Evolutionary conservation across 441 rosid genomes (phyloP).

Genomic region (Jatropha podagrica): DNA sequence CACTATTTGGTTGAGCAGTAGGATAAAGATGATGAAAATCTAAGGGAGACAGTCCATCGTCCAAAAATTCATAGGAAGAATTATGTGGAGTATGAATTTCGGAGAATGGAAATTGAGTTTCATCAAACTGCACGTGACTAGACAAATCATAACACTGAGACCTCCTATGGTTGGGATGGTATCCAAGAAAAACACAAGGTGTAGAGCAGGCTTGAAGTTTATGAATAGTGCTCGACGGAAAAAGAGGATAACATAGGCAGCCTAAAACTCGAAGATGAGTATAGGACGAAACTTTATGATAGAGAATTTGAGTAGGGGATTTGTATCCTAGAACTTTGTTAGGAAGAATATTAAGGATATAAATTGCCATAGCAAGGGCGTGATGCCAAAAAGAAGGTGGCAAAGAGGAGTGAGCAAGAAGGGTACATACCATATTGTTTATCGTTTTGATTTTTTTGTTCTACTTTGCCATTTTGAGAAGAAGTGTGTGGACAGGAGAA

Average conservation of each 20-base stretch:
- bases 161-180: too few relatives aligned
- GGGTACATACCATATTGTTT: background rate
- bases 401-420: background rate
- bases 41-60: too few relatives aligned
- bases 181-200: too few relatives aligned
- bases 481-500: too few relatives aligned
- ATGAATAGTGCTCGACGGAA: too few relatives aligned
- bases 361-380: background rate
- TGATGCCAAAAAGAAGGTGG: background rate
- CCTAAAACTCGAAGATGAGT: background rate
- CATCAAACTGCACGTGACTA: background rate
- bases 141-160: background rate
- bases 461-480: background rate
- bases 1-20: too few relatives aligned
- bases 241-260: too few relatives aligned
- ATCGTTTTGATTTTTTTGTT: constrained; percentile 1
- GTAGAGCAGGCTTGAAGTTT: too few relatives aligned
- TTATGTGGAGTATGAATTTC: too few relatives aligned
- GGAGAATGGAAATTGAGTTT: background rate
- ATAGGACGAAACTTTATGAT: too few relatives aligned
- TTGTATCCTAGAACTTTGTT: background rate
- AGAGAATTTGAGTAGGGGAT: background rate
- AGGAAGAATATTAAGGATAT: background rate
- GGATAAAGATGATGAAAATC: too few relatives aligned
- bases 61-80: too few relatives aligned